These are phyloP conservation scores for Solanum bulbocastanum DNA, from an alignment of 257 asterid genomes.

Conservation along the genomic window DNA sequence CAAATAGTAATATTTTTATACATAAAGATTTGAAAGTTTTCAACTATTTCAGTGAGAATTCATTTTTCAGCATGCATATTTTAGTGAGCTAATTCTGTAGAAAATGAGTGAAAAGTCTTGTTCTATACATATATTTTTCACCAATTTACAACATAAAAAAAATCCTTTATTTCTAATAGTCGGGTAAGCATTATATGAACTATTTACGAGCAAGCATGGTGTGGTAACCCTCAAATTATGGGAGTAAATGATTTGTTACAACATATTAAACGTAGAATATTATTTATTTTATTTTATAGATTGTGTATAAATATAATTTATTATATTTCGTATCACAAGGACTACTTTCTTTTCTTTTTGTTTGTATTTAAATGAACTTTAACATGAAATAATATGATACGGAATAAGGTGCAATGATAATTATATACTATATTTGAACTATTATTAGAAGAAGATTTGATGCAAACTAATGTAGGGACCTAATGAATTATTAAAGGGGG, in stretches of 20 bases:
- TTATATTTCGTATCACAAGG: background rate
- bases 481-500: slow-evolving; percentile 5
- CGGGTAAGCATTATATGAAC: background rate
- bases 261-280: background rate
- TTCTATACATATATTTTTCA: no score
- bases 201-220: background rate
- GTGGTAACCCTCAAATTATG: background rate
- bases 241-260: background rate
- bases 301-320: background rate
- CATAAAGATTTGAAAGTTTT: no score
- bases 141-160: no score
- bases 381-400: background rate
- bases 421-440: background rate
- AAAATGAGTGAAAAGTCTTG: no score
- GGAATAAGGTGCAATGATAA: background rate
- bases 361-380: background rate
- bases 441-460: background rate
- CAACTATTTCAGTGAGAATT: no score
- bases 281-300: background rate
- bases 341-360: background rate
- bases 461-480: slow-evolving; percentile 22
- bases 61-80: no score
- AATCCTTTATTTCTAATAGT: no score
- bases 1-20: no score
- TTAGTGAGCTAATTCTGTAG: no score